phyloP scores from a whole-genome alignment of 805 yeast genomes.

The Lachancea cidri region DNA sequence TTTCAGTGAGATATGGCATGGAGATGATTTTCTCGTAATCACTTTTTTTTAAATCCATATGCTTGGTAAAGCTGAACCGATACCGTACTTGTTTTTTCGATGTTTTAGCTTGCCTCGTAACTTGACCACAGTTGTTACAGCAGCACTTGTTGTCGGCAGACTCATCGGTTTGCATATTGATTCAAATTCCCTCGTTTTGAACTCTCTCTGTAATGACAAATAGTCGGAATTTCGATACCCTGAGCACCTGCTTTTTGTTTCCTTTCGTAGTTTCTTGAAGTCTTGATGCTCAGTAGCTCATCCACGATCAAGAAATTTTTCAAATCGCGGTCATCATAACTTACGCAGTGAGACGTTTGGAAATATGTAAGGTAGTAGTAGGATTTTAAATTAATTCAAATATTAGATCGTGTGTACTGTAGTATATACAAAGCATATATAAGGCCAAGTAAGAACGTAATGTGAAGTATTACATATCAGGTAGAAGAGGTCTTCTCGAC shows the following conservation, averaged over 20 bases:
- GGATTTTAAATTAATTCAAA: too few relatives aligned
- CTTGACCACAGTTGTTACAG: slow-evolving; percentile 3
- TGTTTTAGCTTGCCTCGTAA: background rate
- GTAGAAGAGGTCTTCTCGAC: background rate
- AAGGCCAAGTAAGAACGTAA: background rate
- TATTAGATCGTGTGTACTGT: too few relatives aligned
- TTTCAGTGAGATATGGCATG: slow-evolving; percentile 28
- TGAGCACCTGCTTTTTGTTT: background rate
- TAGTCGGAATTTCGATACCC: too few relatives aligned
- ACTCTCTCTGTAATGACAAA: too few relatives aligned
- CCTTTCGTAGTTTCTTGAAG: background rate
- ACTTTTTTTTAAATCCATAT: slow-evolving; percentile 24
- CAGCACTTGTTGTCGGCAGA: background rate
- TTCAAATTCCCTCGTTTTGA: background rate
- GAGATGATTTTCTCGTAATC: slow-evolving; percentile 30
- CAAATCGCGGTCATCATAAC: too few relatives aligned
- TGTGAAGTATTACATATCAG: background rate
- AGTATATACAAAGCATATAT: background rate
- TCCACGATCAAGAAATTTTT: background rate
- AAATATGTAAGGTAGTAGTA: too few relatives aligned
- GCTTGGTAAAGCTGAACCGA: slow-evolving; percentile 21
- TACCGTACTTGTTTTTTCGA: slow-evolving; percentile 8
- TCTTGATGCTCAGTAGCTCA: background rate
- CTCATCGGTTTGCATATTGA: background rate
- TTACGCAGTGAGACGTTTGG: too few relatives aligned